phyloP scores from a whole-genome alignment of 225 moss, liverwort and hornwort species.

The Pseudoscleropodium purum region DNA sequence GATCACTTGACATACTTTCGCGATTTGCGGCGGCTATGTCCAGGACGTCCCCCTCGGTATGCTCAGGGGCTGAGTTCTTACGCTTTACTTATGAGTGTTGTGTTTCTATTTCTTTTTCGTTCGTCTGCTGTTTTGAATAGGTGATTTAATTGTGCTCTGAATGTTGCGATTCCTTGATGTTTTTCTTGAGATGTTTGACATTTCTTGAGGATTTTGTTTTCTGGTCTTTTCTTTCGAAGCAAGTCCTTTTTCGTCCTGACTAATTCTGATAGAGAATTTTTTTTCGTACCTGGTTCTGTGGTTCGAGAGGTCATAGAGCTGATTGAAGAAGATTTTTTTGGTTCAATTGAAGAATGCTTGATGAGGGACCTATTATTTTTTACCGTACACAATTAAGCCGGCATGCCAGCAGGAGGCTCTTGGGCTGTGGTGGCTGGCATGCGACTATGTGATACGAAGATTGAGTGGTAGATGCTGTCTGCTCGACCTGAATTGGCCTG shows the following conservation, averaged over 20 bases:
- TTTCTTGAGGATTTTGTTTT: neutral
- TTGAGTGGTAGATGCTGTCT: slow-evolving; percentile 7
- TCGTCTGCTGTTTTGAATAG: neutral
- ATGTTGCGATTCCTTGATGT: neutral
- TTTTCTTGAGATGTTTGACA: neutral
- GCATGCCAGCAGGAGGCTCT: neutral
- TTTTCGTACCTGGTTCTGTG: neutral
- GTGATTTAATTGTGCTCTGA: neutral
- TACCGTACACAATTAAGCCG: slow-evolving; percentile 10
- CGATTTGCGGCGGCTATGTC: neutral
- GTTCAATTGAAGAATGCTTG: neutral
- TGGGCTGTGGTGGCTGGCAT: neutral
- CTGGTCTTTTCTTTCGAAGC: neutral
- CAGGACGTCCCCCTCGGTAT: neutral
- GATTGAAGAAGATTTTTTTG: no score
- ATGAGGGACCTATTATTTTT: neutral
- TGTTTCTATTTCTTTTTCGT: neutral
- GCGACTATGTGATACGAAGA: slow-evolving; percentile 14
- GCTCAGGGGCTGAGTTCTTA: neutral
- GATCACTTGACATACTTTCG: neutral
- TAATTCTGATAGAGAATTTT: neutral
- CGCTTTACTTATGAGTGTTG: no score
- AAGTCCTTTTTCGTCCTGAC: neutral
- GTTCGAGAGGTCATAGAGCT: neutral
- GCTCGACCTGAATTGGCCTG: neutral